Base-by-base conservation (phyloP, 192 early-diverging fungal species). In the Piromyces sp. region DNA sequence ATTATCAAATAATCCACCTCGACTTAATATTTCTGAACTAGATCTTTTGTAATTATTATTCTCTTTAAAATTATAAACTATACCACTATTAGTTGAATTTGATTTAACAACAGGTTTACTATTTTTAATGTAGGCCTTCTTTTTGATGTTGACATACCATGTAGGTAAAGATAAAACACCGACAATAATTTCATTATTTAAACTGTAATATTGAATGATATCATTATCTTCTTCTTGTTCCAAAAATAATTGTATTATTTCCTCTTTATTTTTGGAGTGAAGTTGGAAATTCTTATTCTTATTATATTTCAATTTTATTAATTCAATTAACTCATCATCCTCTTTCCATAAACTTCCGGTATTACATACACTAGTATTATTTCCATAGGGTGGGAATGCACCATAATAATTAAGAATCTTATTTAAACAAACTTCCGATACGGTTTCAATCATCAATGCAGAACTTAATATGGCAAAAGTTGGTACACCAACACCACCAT, bases 381-480 rank as follows among this genome's bases (percentile, higher is more conserved):
- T 90, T 6, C 87, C 87, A 83, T 85, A 88, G 6, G 92, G 89
- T 78, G 94, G 91, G 85, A 93, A 95, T 81, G 92, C 88, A 13
- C 92, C 92, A 5, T 94, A 84, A 79, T 92, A 90, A 83, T 93
- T 94, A 78, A 91, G 83, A 79, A 96, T 86, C 51, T 91, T 88
- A 1, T 88, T 85, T 89, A 96, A 87, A 33, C 90, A 91, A 79
- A 89, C 87, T 40, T 96, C 95, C 1, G 95, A 94, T 13, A 93
- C 90, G 80, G 88, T 86, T 80, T 95, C 93, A 9, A 96, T 91
- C 33, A 86, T 85, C 3, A 89, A 82, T 79, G 91, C 88, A 79
- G 87, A 82, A 19, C 86, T 84, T 80, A 89, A 82, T 33, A 79
- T 85, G 15, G 89, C 89, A 86, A 90, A 90, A 29, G 89, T 88